Percentiles rank a stretch among this genome's conserved stretches.
phyloP scores from a whole-genome alignment of 805 yeast species.

The Blastobotrys americana region DNA sequence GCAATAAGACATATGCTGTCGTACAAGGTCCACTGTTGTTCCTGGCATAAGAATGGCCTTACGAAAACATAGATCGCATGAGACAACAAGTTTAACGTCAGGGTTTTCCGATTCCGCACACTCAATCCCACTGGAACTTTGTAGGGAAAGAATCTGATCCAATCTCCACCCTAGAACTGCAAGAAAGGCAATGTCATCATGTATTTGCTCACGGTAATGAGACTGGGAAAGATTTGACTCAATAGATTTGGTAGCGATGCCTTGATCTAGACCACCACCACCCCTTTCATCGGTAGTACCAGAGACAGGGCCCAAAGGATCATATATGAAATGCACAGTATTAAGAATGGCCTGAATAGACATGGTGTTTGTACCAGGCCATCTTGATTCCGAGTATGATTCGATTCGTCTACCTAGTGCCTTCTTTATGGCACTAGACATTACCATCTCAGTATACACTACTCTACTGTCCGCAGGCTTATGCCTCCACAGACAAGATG shows the following conservation, averaged over 20 bases:
- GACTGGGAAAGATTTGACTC: too few species aligned
- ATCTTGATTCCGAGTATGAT: not conserved
- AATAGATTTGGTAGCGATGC: not conserved
- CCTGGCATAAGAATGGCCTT: not conserved
- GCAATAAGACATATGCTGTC: slow-evolving; percentile 6
- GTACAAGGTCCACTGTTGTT: not conserved
- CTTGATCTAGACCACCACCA: not conserved
- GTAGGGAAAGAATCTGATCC: too few species aligned
- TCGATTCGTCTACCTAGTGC: not conserved
- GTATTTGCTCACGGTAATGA: not conserved
- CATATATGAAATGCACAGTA: not conserved
- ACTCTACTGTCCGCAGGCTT: slow-evolving; percentile 4
- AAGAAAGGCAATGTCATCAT: not conserved
- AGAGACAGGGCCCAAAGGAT: not conserved
- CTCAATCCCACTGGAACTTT: too few species aligned
- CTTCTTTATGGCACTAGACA: not conserved
- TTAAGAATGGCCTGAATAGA: not conserved
- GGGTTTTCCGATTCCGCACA: too few species aligned
- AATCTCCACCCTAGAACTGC: slow-evolving; percentile 5
- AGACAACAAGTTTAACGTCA: not conserved
- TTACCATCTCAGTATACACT: slow-evolving; percentile 1
- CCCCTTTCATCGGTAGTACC: not conserved
- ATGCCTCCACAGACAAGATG: slow-evolving; percentile 9
- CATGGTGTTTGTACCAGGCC: too few species aligned
- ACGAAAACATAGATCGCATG: slow-evolving; percentile 6